Conservation (phyloP, 2,329 filamentous ascomycete species). For the Ascochyta fabae region DNA sequence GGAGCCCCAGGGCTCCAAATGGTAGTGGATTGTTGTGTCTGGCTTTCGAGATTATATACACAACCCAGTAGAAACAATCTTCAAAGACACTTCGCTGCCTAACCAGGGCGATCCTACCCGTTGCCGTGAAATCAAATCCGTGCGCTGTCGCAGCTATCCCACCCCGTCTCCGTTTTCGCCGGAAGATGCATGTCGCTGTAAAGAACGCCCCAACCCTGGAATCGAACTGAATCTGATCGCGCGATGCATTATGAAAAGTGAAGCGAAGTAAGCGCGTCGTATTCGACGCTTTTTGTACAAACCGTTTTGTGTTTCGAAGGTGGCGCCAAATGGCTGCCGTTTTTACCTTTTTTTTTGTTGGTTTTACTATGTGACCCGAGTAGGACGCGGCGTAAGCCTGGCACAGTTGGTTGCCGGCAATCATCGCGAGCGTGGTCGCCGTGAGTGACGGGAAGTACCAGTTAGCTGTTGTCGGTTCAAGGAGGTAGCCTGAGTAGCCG, state of each 20-base stretch:
- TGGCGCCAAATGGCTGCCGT: conserved; percentile 5
- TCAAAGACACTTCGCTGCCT: neutral
- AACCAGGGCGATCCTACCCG: neutral
- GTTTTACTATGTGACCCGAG: conserved; percentile 21
- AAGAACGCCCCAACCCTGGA: conserved; percentile 12
- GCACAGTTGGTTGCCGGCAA: conserved; percentile 24
- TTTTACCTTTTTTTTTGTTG: conserved; percentile 39
- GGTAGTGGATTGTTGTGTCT: conserved; percentile 31
- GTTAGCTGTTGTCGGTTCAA: conserved; percentile 8
- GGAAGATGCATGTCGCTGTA: conserved; percentile 12
- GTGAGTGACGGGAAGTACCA: neutral
- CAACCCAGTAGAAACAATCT: conserved; percentile 7
- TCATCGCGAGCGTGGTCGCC: neutral
- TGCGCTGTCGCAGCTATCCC: neutral
- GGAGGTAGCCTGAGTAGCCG: conserved; percentile 15
- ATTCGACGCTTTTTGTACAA: conserved; percentile 12
- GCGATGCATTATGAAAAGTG: conserved; percentile 8
- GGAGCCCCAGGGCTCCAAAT: conserved; percentile 31
- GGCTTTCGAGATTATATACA: conserved; percentile 27
- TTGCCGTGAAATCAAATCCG: neutral
- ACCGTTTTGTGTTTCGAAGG: conserved; percentile 17
- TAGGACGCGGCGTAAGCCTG: conserved; percentile 19
- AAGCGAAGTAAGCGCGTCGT: conserved; percentile 10
- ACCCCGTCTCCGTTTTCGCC: conserved; percentile 5
- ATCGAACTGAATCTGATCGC: conserved; percentile 1